Percentiles rank a stretch among this genome's conserved stretches.
Evolutionary conservation across 148 eudicot genomes (phyloP).

Genomic region (Silene latifolia): DNA sequence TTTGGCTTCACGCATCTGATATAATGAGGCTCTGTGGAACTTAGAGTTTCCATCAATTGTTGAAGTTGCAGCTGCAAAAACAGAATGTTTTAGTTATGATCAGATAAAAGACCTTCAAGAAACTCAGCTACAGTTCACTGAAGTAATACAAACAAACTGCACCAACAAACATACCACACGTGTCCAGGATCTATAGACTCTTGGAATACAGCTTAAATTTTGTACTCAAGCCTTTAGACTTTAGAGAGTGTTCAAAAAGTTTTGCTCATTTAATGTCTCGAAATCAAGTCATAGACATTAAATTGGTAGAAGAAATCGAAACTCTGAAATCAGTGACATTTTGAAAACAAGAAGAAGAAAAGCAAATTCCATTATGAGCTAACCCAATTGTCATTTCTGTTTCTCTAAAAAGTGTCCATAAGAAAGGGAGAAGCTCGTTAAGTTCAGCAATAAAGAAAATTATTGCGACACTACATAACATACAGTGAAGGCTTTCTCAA

Average conservation of each 20-base stretch:
- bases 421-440: not conserved
- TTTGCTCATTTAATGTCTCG: conserved; percentile 1
- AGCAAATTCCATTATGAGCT: not conserved
- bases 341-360: not conserved
- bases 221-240: not conserved
- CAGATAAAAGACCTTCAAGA: conserved; percentile 11
- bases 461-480: not conserved
- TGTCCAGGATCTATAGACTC: conserved; percentile 4
- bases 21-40: conserved; percentile 95
- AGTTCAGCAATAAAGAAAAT: not conserved
- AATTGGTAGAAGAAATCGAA: not conserved
- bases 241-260: not conserved
- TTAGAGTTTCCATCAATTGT: conserved; percentile 95
- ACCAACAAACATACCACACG: not conserved
- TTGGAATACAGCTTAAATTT: not conserved
- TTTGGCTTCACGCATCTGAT: conserved; percentile 99
- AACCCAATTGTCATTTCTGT: not conserved
- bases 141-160: conserved; percentile 1
- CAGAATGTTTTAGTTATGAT: conserved; percentile 5
- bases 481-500: not conserved
- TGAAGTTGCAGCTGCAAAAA: conserved; percentile 91
- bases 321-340: not conserved
- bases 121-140: not conserved
- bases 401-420: not conserved
- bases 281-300: not conserved